Base-by-base conservation (phyloP, 2,329 filamentous ascomycete species). In the Colletotrichum zoysiae region DNA sequence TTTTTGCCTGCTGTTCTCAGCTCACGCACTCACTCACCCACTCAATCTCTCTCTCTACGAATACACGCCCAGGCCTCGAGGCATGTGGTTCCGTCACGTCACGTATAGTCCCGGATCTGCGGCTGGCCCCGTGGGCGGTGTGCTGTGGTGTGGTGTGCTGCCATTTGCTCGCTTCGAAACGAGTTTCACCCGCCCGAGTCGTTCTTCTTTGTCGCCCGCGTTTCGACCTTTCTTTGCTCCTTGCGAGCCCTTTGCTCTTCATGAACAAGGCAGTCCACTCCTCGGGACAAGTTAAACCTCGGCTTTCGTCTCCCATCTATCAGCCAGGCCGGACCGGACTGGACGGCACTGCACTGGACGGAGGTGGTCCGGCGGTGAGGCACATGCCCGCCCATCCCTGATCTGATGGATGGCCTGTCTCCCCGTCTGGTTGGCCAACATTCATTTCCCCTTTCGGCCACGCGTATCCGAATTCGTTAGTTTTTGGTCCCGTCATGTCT, bases 121-220 rank as follows among this genome's bases (percentile, higher is more conserved):
- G 7, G 20, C n/a, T 60, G 33, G 42, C 33, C 23, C 55, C 11
- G 38, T 42, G 55, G 33, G 55, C 44, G 44, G 46, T 44, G 18
- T 44, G 44, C 20, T 5, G 42, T 20, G 30, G 42, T 59, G 59
- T 40, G 35, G 30, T 6, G 0, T 40, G n/a, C 57, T 40, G 11
- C 4, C 5, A 50, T 40, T 63, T 51, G 46, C 30, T 30, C 46
- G 60, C 60, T 63, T 53, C 60, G 46, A 53, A 63, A 63, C 33
- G 9, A 40, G 60, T 42, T 51, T 51, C 46, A 42, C 46, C 23
- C 30, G 26, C 26, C 42, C 5, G 20, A 46, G 44, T 9, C 7
- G 30, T 12, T 12, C 20, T 50, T 50, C 7, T 35, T 50, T 48
- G 46, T 23, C n/a, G 18, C 20, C 23, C 33, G 30, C 11, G 44